These are phyloP conservation scores for Aleurites moluccanus DNA, from an alignment of 441 rosid species.

Conservation along the genomic window DNA sequence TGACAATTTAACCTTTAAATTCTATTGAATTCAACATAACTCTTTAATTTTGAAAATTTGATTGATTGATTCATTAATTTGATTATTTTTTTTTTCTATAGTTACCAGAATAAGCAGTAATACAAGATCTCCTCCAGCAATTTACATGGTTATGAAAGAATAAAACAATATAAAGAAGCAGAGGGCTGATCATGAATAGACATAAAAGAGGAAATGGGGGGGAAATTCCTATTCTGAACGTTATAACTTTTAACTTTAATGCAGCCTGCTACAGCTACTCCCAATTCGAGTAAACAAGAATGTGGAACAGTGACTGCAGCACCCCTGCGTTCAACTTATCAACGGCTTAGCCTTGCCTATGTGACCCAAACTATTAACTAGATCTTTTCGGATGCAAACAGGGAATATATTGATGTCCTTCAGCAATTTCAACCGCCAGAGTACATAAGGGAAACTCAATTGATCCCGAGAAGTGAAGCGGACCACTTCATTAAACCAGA, in stretches of 20 bases:
- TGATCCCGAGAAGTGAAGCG: slow-evolving; percentile 98
- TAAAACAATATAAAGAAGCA: neutral
- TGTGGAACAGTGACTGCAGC: neutral
- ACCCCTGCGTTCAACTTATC: slow-evolving; percentile 21
- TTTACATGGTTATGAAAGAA: neutral
- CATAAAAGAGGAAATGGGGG: neutral
- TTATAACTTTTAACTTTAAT: neutral
- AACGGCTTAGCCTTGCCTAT: slow-evolving; percentile 85
- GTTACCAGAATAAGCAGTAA: neutral
- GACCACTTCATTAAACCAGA: slow-evolving; percentile 98
- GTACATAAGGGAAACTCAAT: slow-evolving; percentile 87
- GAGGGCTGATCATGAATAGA: neutral
- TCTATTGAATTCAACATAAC: no score
- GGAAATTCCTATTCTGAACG: neutral
- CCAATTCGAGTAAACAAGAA: neutral
- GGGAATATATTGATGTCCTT: slow-evolving; percentile 82
- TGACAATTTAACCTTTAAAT: no score
- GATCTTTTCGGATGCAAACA: slow-evolving; percentile 86
- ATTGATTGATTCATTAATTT: neutral
- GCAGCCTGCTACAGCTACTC: slow-evolving; percentile 23
- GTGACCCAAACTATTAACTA: slow-evolving; percentile 92
- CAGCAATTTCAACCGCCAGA: slow-evolving; percentile 78
- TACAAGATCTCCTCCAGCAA: neutral
- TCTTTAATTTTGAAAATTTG: neutral
- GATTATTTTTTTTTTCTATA: neutral